Conservation (phyloP, 176 grass and related monocot genomes). For the Carex cristatella region DNA sequence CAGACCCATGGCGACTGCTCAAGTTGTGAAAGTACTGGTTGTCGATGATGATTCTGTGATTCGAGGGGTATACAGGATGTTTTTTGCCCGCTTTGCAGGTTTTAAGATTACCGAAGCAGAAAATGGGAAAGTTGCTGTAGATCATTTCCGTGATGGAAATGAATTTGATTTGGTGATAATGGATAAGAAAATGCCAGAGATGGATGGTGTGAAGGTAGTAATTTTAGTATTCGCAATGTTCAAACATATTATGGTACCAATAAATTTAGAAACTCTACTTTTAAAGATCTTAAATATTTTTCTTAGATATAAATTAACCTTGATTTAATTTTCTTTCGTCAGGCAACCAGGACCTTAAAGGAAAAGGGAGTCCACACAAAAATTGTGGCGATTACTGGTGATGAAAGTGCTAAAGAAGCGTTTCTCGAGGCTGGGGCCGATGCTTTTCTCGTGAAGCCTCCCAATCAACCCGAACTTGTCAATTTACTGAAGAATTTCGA, state of each 20-base stretch:
- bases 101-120: neutral
- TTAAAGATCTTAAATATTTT: neutral
- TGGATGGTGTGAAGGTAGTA: slow-evolving; percentile 10
- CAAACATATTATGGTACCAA: neutral
- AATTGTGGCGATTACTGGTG: neutral
- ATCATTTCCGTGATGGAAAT: neutral
- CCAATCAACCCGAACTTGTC: neutral
- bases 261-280: neutral
- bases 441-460: neutral
- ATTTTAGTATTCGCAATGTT: neutral
- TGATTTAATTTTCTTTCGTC: neutral
- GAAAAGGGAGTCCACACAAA: neutral
- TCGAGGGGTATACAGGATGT: neutral
- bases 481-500: neutral
- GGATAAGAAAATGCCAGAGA: slow-evolving; percentile 6
- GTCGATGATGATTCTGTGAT: neutral
- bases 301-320: neutral
- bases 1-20: neutral
- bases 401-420: neutral
- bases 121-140: slow-evolving; percentile 6
- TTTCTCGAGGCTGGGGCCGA: neutral
- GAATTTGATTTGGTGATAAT: neutral
- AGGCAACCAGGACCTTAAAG: neutral
- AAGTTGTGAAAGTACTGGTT: neutral
- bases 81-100: neutral